Evolutionary conservation across 2,329 filamentous ascomycete species (phyloP), one percentile per base, ranked within the genome.

Genomic region (Cryphonectria radicalis): DNA sequence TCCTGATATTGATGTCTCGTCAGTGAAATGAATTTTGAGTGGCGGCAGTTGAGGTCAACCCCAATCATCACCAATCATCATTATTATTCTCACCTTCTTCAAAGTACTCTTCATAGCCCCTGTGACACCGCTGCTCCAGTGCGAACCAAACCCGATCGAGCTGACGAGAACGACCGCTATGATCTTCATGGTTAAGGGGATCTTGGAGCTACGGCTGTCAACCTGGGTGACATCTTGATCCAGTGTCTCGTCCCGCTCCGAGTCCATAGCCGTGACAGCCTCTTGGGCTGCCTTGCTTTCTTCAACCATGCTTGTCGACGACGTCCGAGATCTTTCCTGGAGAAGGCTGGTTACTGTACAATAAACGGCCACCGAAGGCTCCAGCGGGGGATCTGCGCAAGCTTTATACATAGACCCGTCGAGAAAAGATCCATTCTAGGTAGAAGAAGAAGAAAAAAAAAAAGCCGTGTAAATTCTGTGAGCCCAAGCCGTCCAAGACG

Each of bases 31-130:
- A 0, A 0, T 0, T 0, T 0, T 35, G 13, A 13, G 13, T 40
- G 8, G 32, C 0, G 0, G 22, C 13, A 5, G 22, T 32, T 32
- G 32, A 1, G 46, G 8, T 65, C 46, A 6, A 13, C 8, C 17
- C 19, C 1, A 3, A n/a, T 32, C 25, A 50, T 19, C 10, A 43
- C n/a, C 1, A 28, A 11, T 28, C 28, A 28, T 32, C 32, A 28
- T 32, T 32, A 32, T 32, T n/a, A 7, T 66, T 66, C 40, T 63
- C 32, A 66, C 71, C 82, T 89, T 89, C 74, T 90, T 90, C 37
- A 90, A 77, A 0, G 87, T 90, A 25, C 81, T 87, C 76, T 90
- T 90, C 83, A 90, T 86, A 1, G 88, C 88, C 13, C 86, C 85
- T 0, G 87, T 89, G 0, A 90, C 86, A 1, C 88, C 87, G n/a